A percentile compares a stretch with the other conserved stretches of the same genome.
Conservation (phyloP, 495 filamentous ascomycete genomes). For the Aspergillus heteromorphus region DNA sequence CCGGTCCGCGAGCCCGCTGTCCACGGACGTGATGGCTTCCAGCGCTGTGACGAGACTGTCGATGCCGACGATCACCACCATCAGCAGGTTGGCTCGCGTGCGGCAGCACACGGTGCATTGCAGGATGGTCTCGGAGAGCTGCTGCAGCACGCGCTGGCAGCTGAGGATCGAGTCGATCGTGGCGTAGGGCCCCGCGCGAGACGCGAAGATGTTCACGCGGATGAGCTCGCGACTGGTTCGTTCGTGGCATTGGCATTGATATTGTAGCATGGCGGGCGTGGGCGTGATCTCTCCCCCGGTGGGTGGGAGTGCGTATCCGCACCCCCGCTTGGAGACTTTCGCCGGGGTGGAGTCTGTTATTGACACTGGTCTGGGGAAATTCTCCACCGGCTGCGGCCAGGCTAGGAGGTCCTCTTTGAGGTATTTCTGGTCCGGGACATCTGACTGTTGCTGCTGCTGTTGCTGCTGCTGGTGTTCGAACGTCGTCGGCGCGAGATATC, state of each 20-base stretch:
- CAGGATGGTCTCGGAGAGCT: slow-evolving; percentile 27
- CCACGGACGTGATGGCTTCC: slow-evolving; percentile 16
- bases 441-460: too few species aligned
- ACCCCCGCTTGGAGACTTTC: not conserved
- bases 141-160: slow-evolving; percentile 25
- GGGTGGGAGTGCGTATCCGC: slow-evolving; percentile 1
- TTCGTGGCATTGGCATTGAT: slow-evolving; percentile 21
- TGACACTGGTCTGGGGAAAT: not conserved
- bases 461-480: not conserved
- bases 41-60: slow-evolving; percentile 29
- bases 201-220: slow-evolving; percentile 16
- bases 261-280: not conserved
- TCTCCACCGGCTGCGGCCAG: slow-evolving; percentile 12
- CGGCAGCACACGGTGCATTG: slow-evolving; percentile 29
- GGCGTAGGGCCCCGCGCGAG: slow-evolving; percentile 9
- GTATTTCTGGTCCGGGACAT: not conserved
- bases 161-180: slow-evolving; percentile 29
- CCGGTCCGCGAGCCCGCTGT: slow-evolving; percentile 13
- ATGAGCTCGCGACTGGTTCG: slow-evolving; percentile 16
- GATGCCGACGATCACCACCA: slow-evolving; percentile 30
- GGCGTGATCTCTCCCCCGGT: not conserved
- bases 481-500: not conserved
- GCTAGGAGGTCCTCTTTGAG: slow-evolving; percentile 1
- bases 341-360: not conserved
- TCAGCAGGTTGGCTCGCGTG: slow-evolving; percentile 25